Base-by-base conservation (phyloP, 129 eudicot genomes). In the Arctium minus region DNA sequence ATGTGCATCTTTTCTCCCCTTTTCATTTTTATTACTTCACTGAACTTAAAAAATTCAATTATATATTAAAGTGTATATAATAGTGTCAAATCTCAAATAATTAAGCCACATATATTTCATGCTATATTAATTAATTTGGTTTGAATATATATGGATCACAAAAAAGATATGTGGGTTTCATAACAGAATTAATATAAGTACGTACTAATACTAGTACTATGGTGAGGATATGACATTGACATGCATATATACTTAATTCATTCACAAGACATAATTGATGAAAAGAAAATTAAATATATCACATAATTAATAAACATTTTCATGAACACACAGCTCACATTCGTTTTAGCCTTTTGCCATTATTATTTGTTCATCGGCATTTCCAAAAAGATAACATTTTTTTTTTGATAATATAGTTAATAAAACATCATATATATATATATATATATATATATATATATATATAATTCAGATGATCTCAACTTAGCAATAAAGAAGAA, bases 241-340 rank as follows among this genome's bases (percentile, higher is more conserved):
- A 44, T 9, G 9, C 9, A 44, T 3, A 56, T 56, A 56, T 13
- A 17, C 27, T 4, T 62, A 10, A 4, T 6, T 18, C 2, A 65
- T 65, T 37, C 37, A 37, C 13, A 18, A 62, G 1, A 60, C 29
- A 73, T 81, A 39, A 10, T 17, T 74, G 50, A 80, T 37, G 32
- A 53, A 72, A 81, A 69, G 33, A 13, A 76, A 83, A 76, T 1
- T 1, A 30, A 76, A 64, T 40, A 65, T 22, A 65, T 65, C 67
- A n/a, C 17, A 83, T 83, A 36, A 75, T 46, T 4, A 11, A 37
- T 53, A 10, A 81, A 68, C 71, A 83, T 70, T 31, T 56, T 48
- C 86, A 46, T 83, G 39, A 75, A 82, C 77, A 72, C 69, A 84
- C 87, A 84, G 82, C 87, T 84, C 87, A 84, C 76, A 73, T 72